A percentile compares a stretch with the other conserved stretches of the same genome.
These are phyloP conservation scores for Limtongozyma cylindracea DNA, from an alignment of 805 yeast genomes.

Conservation along the genomic window DNA sequence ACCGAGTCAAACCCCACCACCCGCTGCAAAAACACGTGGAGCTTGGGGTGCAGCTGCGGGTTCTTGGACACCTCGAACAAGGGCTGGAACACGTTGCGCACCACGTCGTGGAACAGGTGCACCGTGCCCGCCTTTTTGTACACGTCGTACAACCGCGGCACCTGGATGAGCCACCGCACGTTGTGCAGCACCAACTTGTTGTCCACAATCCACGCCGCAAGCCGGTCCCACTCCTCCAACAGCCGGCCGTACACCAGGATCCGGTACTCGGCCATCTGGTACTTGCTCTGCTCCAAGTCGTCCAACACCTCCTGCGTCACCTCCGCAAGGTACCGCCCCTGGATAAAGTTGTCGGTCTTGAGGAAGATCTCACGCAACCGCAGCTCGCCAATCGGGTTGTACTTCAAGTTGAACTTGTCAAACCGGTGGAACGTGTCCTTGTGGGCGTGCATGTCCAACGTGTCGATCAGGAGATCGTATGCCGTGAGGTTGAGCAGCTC, in stretches of 20 bases:
- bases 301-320: slow-evolving; percentile 81
- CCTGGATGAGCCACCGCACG: slow-evolving; percentile 91
- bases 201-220: slow-evolving; percentile 89
- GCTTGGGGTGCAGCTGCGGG: slow-evolving; percentile 77
- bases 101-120: slow-evolving; percentile 44
- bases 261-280: slow-evolving; percentile 93
- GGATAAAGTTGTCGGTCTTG: slow-evolving; percentile 81
- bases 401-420: slow-evolving; percentile 90
- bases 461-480: slow-evolving; percentile 86
- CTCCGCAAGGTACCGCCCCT: slow-evolving; percentile 81
- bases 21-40: slow-evolving; percentile 69
- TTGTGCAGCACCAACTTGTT: slow-evolving; percentile 79
- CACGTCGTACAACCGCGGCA: slow-evolving; percentile 80
- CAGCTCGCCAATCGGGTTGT: slow-evolving; percentile 96
- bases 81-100: slow-evolving; percentile 65
- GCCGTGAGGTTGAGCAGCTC: slow-evolving; percentile 78
- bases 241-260: slow-evolving; percentile 87
- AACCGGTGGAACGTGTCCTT: slow-evolving; percentile 94
- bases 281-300: slow-evolving; percentile 84
- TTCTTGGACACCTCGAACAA: slow-evolving; percentile 71
- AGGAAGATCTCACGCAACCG: slow-evolving; percentile 87
- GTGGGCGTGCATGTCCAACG: slow-evolving; percentile 98
- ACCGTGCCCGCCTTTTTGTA: slow-evolving; percentile 61
- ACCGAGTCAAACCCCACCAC: slow-evolving; percentile 97
- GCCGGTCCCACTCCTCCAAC: slow-evolving; percentile 78